Evolutionary conservation across 2,329 filamentous ascomycete species (phyloP).

Genomic region (Neonectria coccinea): DNA sequence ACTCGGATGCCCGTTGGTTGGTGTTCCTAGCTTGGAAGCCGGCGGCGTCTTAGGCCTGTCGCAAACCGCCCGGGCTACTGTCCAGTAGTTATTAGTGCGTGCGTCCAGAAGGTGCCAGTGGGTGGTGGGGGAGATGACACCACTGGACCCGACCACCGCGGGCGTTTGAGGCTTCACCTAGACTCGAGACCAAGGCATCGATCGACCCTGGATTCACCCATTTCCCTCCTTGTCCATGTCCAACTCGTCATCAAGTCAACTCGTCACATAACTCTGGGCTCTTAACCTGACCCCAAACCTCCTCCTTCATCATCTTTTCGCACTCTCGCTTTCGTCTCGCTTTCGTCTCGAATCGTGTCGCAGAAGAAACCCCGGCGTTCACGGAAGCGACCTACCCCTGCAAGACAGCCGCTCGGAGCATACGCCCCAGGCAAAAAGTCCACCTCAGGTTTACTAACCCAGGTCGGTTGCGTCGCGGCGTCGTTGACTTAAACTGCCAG

Average conservation of each 20-base stretch:
- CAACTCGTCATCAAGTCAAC: not conserved
- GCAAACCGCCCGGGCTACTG: no score
- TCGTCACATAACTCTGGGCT: not conserved
- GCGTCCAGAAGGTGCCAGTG: not conserved
- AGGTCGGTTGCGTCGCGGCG: not conserved
- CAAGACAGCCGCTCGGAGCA: not conserved
- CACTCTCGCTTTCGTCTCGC: slow-evolving; percentile 34
- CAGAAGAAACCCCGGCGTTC: slow-evolving; percentile 34
- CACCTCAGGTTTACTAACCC: not conserved
- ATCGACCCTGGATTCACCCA: not conserved
- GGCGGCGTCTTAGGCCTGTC: not conserved
- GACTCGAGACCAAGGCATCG: slow-evolving; percentile 22
- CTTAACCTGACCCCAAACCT: slow-evolving; percentile 3
- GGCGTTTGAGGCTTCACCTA: slow-evolving; percentile 4
- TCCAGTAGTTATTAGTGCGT: not conserved
- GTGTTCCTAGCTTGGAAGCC: slow-evolving; percentile 7
- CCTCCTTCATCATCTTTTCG: slow-evolving; percentile 6
- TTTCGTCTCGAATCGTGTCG: slow-evolving; percentile 42
- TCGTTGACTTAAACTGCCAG: slow-evolving; percentile 8
- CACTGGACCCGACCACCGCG: slow-evolving; percentile 20
- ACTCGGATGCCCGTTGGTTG: not conserved
- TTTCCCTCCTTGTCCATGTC: not conserved
- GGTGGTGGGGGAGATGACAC: slow-evolving; percentile 27
- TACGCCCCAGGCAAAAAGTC: slow-evolving; percentile 17
- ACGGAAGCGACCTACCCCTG: slow-evolving; percentile 11